Evolutionary conservation across 768 basidiomycete genomes (phyloP).

Genomic region (Russula abietina): DNA sequence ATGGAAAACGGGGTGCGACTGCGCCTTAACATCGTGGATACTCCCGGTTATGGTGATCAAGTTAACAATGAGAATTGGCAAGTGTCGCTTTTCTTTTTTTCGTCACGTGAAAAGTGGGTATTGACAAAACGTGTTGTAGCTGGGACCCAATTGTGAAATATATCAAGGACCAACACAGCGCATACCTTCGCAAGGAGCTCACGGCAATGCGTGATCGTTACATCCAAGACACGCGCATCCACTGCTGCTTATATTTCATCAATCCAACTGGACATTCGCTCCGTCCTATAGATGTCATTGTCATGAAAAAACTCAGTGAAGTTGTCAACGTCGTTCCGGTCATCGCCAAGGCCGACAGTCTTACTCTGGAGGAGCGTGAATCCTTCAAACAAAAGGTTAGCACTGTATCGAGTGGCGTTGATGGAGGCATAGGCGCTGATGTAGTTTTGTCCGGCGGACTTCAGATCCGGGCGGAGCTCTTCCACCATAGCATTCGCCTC

Average conservation of each 20-base stretch:
- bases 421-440: slow-evolving; percentile 9
- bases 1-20: slow-evolving; percentile 96
- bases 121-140: slow-evolving; percentile 37
- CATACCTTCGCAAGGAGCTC: slow-evolving; percentile 96
- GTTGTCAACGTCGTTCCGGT: slow-evolving; percentile 99
- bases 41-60: slow-evolving; percentile 97
- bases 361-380: slow-evolving; percentile 90
- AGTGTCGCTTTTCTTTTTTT: slow-evolving; percentile 26
- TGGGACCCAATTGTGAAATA: slow-evolving; percentile 99
- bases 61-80: slow-evolving; percentile 99
- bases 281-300: slow-evolving; percentile 94
- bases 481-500: slow-evolving; percentile 85
- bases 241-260: slow-evolving; percentile 98
- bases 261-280: slow-evolving; percentile 97
- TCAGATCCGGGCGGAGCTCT: slow-evolving; percentile 89
- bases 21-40: slow-evolving; percentile 96
- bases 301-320: slow-evolving; percentile 98
- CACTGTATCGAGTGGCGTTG: slow-evolving; percentile 9
- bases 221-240: slow-evolving; percentile 97
- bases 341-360: slow-evolving; percentile 92
- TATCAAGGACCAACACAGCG: slow-evolving; percentile 99
- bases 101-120: not conserved
- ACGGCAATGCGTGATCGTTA: slow-evolving; percentile 98
- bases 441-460: not conserved
- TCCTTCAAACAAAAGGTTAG: slow-evolving; percentile 87